Evolutionary conservation across 805 yeast genomes (phyloP), one percentile per base, ranked within the genome.

Genomic region (Zygotorulaspora danielsina): DNA sequence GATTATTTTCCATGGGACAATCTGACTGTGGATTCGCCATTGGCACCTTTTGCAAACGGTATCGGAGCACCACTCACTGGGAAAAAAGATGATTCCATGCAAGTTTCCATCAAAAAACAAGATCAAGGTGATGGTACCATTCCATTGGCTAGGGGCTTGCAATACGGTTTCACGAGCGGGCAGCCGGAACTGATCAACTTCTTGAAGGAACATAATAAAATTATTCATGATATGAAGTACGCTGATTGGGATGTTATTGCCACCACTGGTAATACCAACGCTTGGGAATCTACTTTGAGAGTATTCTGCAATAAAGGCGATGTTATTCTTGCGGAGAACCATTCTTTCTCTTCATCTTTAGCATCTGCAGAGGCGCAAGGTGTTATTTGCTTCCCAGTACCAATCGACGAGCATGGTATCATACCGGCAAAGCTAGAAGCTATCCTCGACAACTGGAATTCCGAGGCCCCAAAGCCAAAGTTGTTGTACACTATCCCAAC

Each of bases 1-100:
- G 90, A 84, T 48, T 84, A 85, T 65, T 90, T 90, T 75, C 97
- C 98, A 31, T 86, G 90, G 75, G 86, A 88, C 54, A 76, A 78
- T 49, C 61, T 90, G 42, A 61, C 72, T 16, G 81, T 83, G 10
- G 77, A 76, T 40, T 70, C 87, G 5, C 95, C 96, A 41, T 71
- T 78, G 9, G 83, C 93, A 16, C 94, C 95, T 1, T 90, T 88
- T 61, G 55, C 69, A 10, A 71, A 78, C 19, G 96, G 96, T 39
- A 83, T 86, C 46, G 85, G 81, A 22, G 79, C 82, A n/a, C 73
- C 78, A 36, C 59, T 55, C 34, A 44, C 70, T 11, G 66, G 57
- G 11, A 38, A 41, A 10, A 53, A 55, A 11, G 54, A 56, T 16
- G 67, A 61, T 29, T 51, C 59, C 6, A 36, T 54, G 34, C 41